Evolutionary conservation across 169 alveolate genomes (phyloP).

Genomic region (Toxoplasma gondii): DNA sequence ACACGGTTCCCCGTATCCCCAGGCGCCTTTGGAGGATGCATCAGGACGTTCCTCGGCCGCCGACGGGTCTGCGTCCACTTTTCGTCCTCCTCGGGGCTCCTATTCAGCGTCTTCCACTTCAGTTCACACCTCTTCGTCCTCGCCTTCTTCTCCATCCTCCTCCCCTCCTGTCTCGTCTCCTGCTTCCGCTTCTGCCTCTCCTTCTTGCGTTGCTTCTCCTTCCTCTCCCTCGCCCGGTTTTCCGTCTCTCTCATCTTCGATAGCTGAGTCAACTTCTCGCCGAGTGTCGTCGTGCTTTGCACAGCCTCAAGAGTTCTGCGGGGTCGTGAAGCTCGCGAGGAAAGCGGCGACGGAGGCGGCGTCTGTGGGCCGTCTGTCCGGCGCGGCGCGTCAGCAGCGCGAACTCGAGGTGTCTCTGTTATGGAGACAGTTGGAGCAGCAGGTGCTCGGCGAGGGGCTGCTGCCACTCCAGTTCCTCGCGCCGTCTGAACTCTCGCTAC

Average conservation of each 20-base stretch:
- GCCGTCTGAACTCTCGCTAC: constrained; percentile 33
- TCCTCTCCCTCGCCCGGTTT: background rate
- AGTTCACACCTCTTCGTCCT: too few relatives aligned
- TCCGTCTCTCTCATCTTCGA: background rate
- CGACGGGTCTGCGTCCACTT: too few relatives aligned
- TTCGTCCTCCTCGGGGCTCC: too few relatives aligned
- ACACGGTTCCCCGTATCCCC: too few relatives aligned
- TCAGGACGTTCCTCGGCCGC: too few relatives aligned
- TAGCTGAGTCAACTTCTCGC: background rate
- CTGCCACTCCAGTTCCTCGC: constrained; percentile 10
- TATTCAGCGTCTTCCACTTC: too few relatives aligned
- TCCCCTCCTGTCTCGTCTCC: too few relatives aligned
- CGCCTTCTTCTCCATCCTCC: too few relatives aligned
- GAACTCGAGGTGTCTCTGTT: background rate
- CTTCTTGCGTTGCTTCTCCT: too few relatives aligned
- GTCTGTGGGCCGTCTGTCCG: background rate
- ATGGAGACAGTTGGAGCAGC: background rate
- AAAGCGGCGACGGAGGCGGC: constrained; percentile 30
- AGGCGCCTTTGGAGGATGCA: too few relatives aligned
- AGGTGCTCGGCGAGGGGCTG: background rate
- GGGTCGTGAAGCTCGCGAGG: constrained; percentile 12
- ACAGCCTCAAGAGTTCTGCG: background rate
- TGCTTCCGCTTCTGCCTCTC: too few relatives aligned
- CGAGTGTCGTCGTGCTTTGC: background rate
- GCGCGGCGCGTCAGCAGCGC: background rate